phyloP scores from a whole-genome alignment of 2,329 filamentous ascomycete species.

The Basipetospora chlamydospora region DNA sequence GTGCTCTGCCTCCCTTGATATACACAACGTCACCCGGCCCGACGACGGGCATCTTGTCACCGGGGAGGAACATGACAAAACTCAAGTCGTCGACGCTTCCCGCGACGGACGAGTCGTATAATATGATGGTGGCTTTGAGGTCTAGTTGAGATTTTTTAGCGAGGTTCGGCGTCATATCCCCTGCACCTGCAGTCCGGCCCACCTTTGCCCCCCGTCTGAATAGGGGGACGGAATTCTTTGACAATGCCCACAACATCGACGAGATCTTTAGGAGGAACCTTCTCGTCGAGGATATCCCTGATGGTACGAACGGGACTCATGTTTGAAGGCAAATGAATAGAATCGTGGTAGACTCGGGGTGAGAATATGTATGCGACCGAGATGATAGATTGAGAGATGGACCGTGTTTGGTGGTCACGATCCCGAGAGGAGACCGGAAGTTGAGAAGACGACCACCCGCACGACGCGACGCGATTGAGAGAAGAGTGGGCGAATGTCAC shows the following conservation, averaged over 20 bases:
- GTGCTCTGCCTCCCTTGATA: slow-evolving; percentile 40
- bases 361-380: too few relatives aligned
- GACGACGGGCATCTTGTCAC: slow-evolving; percentile 32
- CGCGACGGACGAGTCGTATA: slow-evolving; percentile 44
- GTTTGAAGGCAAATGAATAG: slow-evolving; percentile 1
- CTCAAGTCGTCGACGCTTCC: slow-evolving; percentile 22
- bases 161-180: too few relatives aligned
- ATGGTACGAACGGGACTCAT: slow-evolving; percentile 16
- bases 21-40: slow-evolving; percentile 23
- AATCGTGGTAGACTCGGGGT: background rate
- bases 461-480: too few relatives aligned
- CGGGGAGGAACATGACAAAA: slow-evolving; percentile 47
- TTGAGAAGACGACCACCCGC: too few relatives aligned
- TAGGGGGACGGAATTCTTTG: slow-evolving; percentile 44
- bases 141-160: slow-evolving; percentile 29
- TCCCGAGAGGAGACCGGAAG: too few relatives aligned
- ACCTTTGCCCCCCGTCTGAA: slow-evolving; percentile 37
- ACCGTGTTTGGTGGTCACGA: too few relatives aligned
- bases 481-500: too few relatives aligned
- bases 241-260: slow-evolving; percentile 58
- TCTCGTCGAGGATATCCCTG: slow-evolving; percentile 27
- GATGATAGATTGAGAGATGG: too few relatives aligned
- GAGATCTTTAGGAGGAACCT: slow-evolving; percentile 13
- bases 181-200: too few relatives aligned
- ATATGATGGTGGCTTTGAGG: slow-evolving; percentile 42